phyloP scores from a whole-genome alignment of 1,284 basidiomycete species.

The Ganoderma leucocontextum region DNA sequence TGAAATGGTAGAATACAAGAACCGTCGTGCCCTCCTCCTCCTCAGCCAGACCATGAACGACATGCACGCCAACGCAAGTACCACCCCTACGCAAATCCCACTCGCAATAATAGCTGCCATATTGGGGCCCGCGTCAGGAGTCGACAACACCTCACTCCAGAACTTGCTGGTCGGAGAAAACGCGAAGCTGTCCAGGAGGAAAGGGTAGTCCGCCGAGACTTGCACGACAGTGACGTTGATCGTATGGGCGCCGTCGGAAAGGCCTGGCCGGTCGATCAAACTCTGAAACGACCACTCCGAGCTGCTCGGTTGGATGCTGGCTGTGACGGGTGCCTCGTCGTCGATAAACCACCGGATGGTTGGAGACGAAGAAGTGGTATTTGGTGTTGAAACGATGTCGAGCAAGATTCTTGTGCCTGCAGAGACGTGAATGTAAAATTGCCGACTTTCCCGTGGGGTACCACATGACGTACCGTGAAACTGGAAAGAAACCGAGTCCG shows the following conservation, averaged over 20 bases:
- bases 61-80: not conserved
- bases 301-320: not conserved
- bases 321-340: not conserved
- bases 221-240: conserved; percentile 16
- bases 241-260: conserved; percentile 14
- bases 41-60: conserved; percentile 18
- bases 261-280: conserved; percentile 15
- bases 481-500: not conserved
- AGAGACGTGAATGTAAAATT: not conserved
- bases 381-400: not conserved
- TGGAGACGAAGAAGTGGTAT: not conserved
- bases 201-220: conserved; percentile 11
- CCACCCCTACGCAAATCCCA: conserved; percentile 17
- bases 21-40: conserved; percentile 11
- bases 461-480: not conserved
- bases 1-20: conserved; percentile 12
- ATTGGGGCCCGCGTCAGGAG: not conserved
- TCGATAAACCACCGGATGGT: conserved; percentile 19
- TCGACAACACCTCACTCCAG: conserved; percentile 9
- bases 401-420: not conserved
- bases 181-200: conserved; percentile 17
- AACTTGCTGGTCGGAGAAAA: conserved; percentile 18
- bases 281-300: conserved; percentile 4
- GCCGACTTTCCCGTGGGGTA: not conserved
- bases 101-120: conserved; percentile 19